Percentiles rank a stretch among this genome's conserved stretches.
Conservation (phyloP, 129 eudicot genomes). For the Saposhnikovia divaricata region DNA sequence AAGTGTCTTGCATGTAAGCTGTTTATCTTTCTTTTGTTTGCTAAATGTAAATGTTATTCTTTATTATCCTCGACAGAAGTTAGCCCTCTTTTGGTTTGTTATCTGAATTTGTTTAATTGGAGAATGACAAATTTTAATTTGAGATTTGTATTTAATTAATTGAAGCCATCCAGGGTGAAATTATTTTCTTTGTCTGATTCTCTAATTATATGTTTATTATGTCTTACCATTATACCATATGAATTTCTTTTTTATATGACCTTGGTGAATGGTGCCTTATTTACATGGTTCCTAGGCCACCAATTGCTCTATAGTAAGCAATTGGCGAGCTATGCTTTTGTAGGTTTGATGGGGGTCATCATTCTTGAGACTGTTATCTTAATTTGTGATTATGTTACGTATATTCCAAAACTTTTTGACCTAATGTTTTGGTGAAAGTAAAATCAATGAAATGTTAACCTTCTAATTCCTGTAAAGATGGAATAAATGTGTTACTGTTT, state of each 20-base stretch:
- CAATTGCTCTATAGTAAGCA: not conserved
- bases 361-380: not conserved
- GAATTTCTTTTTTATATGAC: too few species aligned
- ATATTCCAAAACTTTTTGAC: not conserved
- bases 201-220: too few species aligned
- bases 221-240: too few species aligned
- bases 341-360: not conserved
- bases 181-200: too few species aligned
- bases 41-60: not conserved
- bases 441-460: not conserved
- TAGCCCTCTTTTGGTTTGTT: not conserved
- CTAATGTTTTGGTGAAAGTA: not conserved
- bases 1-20: not conserved
- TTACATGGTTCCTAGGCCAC: not conserved
- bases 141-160: not conserved
- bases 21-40: not conserved
- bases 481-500: not conserved
- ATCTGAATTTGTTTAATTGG: not conserved
- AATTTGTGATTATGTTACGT: not conserved
- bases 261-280: not conserved
- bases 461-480: not conserved
- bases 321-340: not conserved
- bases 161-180: too few species aligned
- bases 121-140: not conserved
- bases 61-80: not conserved